Base-by-base conservation (phyloP, 768 basidiomycete genomes). In the Pleurotus pulmonarius region DNA sequence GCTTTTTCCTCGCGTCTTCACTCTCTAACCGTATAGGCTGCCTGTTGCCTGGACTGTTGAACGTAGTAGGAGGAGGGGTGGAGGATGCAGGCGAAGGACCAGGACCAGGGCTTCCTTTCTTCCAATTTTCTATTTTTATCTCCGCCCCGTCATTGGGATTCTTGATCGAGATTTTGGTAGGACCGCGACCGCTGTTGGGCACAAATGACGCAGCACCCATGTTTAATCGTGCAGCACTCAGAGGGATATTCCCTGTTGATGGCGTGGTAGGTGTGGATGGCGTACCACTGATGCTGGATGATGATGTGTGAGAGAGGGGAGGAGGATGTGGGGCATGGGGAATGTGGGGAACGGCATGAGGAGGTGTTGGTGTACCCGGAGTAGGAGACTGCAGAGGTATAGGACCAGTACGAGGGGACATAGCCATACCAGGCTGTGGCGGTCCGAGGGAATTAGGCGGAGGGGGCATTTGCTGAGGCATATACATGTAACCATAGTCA, bases 191-290 rank as follows among this genome's bases (percentile, higher is more conserved):
- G 11, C 76, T 71, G 9, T 70, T 62, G 5, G 90, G 90, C 15
- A 90, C 83, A 65, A 92, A 92, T 2, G 86, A 65, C 56, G 70
- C 78, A 3, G 90, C 88, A 63, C 76, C 77, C 3, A 82, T 80
- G 64, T 85, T 90, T 48, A 91, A 75, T 11, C 80, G 76, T 60
- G 69, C 77, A 34, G 29, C 9, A 25, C 58, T 60, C 16, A 72
- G 62, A 18, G 77, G 75, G 49, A 68, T 70, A 20, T 73, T 70
- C 6, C 78, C 66, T 2, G 84, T 73, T 1, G 83, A 80, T 1
- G 86, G 89, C 4, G 90, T 88, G 2, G 87, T 80, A 20, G 85
- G 85, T 2, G 88, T 85, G 3, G 87, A 86, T 0, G 86, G 80
- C 9, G 87, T 71, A 16, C 75, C 68, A 43, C 69, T 69, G 22